Evolutionary conservation across 108 stramenopile genomes (phyloP), one percentile per base, ranked within the genome.

Genomic region (Pseudonitzschia delicatissima): DNA sequence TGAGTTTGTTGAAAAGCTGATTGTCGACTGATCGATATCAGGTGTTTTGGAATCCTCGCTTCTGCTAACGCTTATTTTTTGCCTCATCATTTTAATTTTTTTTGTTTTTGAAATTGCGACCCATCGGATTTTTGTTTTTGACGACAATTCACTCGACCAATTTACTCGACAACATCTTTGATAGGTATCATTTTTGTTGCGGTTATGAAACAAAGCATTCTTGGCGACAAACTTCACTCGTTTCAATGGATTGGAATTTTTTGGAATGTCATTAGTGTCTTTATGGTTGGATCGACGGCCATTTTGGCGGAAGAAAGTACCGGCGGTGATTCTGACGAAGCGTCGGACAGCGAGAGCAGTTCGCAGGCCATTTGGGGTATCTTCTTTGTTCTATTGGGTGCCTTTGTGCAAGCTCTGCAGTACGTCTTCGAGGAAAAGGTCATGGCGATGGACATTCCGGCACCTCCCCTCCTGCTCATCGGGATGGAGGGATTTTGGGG

Each of bases 401-500:
- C 94, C 21, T 86, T 96, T 42, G 89, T 96, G n/a, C 92, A 92
- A 57, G 85, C 87, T 3, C 51, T 90, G 33, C 95, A 96, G 61
- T 93, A 90, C 76, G 91, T 91, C 9, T 96, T 93, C 66, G 95
- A 96, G 62, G 95, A 96, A 77, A 90, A 92, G 67, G 91, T 96
- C 39, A 90, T 96, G 87, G 85, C 82, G 1, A 87, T 85, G 86
- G 91, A 88, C 59, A 68, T 85, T 53, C 88, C 85, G 31, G 37
- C 66, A 23, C 92, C 95, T 32, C 95, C 95, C 12, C 67, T 96
- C 45, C 72, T 96, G 29, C 49, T 96, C 11, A 93, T 96, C 58
- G 95, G 95, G 15, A 93, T 93, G 95, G 90, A 96, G 60, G 95
- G 95, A 32, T 74, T 96, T 11, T 96, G 95, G 94, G 95, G 95